Percentiles rank a stretch among this genome's conserved stretches.
Conservation (phyloP, 441 rosid species). For the Gossypium schwendimanii region DNA sequence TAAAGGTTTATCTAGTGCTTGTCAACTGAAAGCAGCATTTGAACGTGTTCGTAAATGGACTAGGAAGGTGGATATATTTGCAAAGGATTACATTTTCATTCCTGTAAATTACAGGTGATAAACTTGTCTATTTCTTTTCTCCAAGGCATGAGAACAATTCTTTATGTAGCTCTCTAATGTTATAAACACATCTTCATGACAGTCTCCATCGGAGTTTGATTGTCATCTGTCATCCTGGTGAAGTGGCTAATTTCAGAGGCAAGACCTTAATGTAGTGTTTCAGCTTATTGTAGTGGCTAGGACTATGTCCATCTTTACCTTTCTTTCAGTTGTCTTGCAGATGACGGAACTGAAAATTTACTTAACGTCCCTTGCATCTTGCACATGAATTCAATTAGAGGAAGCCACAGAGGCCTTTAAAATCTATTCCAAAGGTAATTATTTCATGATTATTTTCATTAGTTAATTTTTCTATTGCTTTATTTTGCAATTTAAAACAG, state of each 20-base stretch:
- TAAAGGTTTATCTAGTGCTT: constrained; percentile 48
- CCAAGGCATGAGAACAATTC: neutral
- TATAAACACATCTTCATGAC: constrained; percentile 28
- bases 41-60: constrained; percentile 90
- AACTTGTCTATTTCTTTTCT: neutral
- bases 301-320: constrained; percentile 8
- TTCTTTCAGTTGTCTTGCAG: constrained; percentile 24
- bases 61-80: constrained; percentile 65
- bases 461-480: neutral
- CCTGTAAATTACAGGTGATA: constrained; percentile 84
- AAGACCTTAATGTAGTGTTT: constrained; percentile 20
- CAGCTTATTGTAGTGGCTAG: neutral
- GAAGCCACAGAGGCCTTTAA: constrained; percentile 72
- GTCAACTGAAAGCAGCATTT: constrained; percentile 65
- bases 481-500: neutral
- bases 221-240: constrained; percentile 77
- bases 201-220: constrained; percentile 90
- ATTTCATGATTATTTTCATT: neutral
- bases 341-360: constrained; percentile 30
- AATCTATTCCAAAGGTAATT: constrained; percentile 63
- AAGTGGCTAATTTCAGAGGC: constrained; percentile 46
- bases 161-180: constrained; percentile 13
- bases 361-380: constrained; percentile 62
- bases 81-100: constrained; percentile 78
- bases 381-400: constrained; percentile 83